Evolutionary conservation across 306 rosid genomes (phyloP), one percentile per base, ranked within the genome.

Genomic region (Rubus idaeus): DNA sequence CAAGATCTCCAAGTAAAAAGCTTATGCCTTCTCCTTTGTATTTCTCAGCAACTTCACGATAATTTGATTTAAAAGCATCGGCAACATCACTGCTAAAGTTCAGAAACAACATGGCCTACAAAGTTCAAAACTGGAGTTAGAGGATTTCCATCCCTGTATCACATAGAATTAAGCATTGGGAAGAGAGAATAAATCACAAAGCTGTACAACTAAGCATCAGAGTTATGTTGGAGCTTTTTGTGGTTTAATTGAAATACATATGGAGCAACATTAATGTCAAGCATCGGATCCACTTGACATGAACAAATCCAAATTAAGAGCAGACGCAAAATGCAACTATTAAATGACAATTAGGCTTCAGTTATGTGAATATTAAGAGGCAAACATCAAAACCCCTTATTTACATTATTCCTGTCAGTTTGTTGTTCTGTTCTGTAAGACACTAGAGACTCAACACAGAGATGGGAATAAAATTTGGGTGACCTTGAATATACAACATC

Each of bases 81-180:
- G 94, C 86, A 45, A 4, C 81, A 56, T 86, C 91, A 17, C 76
- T n/a, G 13, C 86, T 87, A 84, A 87, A 86, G 89, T 93, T 89
- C 77, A 89, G 68, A 87, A 96, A 96, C 88, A 96, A n/a, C 98
- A 92, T 86, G 18, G 97, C 98, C 99, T 96, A 70, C 66, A 51
- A 75, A 81, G 78, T 80, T 35, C 35, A 69, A 73, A 74, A 85
- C 14, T 17, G 41, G 18, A 17, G 71, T 72, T 65, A 80, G 44
- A 60, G 21, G 7, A 23, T 64, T 44, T 42, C 18, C 58, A 79
- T 50, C 69, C 8, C 49, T 10, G 64, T 58, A 17, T 39, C 35
- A 30, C 35, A 30, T 30, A 10, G 37, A 16, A 42, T 16, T 52
- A 11, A 62, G 21, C 7, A 18, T 11, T 14, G 21, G 45, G 17